These are phyloP conservation scores for Aspergillus sp. DNA, from an alignment of 2,329 filamentous ascomycete species.

Conservation along the genomic window DNA sequence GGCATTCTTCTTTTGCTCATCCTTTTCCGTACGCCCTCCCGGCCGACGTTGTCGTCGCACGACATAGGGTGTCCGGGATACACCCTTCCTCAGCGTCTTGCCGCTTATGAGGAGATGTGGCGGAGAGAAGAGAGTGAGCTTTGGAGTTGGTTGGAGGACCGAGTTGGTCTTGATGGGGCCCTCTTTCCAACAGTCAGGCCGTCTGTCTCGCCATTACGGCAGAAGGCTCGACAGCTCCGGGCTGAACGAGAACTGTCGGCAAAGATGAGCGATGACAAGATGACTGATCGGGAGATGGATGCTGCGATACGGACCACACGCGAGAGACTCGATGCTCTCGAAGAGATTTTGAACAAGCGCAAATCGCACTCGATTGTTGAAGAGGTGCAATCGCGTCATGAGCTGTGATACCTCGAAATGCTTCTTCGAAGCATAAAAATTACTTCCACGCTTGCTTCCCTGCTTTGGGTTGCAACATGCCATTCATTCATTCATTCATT, in stretches of 20 bases:
- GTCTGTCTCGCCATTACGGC: constrained; percentile 37
- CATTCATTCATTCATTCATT: constrained; percentile 1
- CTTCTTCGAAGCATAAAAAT: background rate
- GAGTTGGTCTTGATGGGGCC: constrained; percentile 63
- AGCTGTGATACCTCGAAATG: constrained; percentile 12
- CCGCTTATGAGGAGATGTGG: constrained; percentile 93
- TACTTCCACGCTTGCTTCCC: background rate
- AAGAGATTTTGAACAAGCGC: constrained; percentile 61
- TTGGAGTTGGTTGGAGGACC: constrained; percentile 89
- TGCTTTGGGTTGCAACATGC: background rate
- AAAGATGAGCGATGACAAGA: constrained; percentile 56
- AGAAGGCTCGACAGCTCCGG: constrained; percentile 25
- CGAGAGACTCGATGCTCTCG: constrained; percentile 70
- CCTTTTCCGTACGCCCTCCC: constrained; percentile 55
- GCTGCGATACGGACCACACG: constrained; percentile 82
- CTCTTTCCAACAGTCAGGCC: constrained; percentile 27
- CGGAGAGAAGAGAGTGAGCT: constrained; percentile 76
- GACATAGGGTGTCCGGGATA: constrained; percentile 35
- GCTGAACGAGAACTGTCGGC: constrained; percentile 46
- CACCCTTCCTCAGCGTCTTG: constrained; percentile 58
- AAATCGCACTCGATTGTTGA: constrained; percentile 25
- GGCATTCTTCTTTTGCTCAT: constrained; percentile 65
- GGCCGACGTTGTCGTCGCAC: constrained; percentile 29
- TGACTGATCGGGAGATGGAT: constrained; percentile 67
- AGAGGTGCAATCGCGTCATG: constrained; percentile 14